Base-by-base conservation (phyloP, 2,329 filamentous ascomycete genomes). In the Aspergillus neoniger region DNA sequence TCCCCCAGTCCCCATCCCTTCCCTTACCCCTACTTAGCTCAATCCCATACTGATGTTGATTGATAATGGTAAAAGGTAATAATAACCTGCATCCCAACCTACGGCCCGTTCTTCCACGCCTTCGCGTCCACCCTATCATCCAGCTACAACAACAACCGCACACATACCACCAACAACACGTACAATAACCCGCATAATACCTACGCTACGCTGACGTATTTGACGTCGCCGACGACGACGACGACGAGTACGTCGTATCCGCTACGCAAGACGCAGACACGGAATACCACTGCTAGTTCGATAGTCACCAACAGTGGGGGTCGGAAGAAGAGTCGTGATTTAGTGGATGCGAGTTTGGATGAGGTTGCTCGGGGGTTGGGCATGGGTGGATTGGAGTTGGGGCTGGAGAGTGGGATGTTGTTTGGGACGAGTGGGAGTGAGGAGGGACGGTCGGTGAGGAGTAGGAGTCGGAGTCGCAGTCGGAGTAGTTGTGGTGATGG, bases 51-150 rank as follows among this genome's bases (percentile, higher is more conserved):
- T 58, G 21, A 58, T 32, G 7, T 12, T 14, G 21, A 9, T 12
- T 14, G 28, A 30, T 14, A 15, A 30, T 32, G 8, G 12, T 23
- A 12, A n/a, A n/a, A 71, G 68, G 65, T 80, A 43, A 73, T 80
- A n/a, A 74, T 81, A 25, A 69, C 76, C 7, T 79, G 74, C 56
- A 67, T 81, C 8, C 79, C 80, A 6, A 76, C 78, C 0, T 76
- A 81, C 19, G 76, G 76, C 0, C 79, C 80, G 1, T 69, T 81
- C 0, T 69, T 81, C 60, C 67, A 61, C 25, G 53, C 67, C 21
- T 65, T 70, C 49, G 51, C 58, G 5, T 57, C 64, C 5, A 64
- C 58, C 14, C 32, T 69, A 59, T 17, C 23, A 38, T 17, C 51
- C 61, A 15, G 32, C 54, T 48, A 30, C 52, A 48, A 17, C 10